Base-by-base conservation (phyloP, 768 basidiomycete genomes). In the Amanita brunnescens region DNA sequence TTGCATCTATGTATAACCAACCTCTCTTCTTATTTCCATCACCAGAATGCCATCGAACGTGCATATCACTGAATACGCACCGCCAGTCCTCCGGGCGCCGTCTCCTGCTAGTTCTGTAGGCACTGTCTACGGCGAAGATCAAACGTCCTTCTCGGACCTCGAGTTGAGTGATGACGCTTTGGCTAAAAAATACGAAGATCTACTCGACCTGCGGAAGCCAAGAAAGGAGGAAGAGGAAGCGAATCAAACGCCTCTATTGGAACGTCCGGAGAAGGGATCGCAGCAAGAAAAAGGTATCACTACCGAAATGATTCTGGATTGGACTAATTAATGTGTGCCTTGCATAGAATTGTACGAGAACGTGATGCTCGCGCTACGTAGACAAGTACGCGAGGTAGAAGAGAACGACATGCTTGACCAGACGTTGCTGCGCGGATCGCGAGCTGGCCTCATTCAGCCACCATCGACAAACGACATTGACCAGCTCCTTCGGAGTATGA, bases 31-130 rank as follows among this genome's bases (percentile, higher is more conserved):
- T 35, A 35, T n/a, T 5, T 2, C 44, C 23, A 23, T 23, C 24
- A 48, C 24, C 34, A 3, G 20, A 49, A 64, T 62, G 62, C 52
- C 61, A 29, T 26, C 57, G n/a, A 62, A 58, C 38, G 59, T 54
- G n/a, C 64, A 67, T 45, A 62, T 67, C 50, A 68, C 72, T 3
- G 74, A 74, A 61, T 78, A 79, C 52, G 72, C 74, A 5, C 67
- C 72, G 14, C 73, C 75, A 23, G 70, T 76, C 20, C 61, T 76
- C 26, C 74, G 75, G 7, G 67, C 71, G 7, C 68, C 77, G 2
- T 80, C 78, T 8, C 76, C 77, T 10, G 70, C 77, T 14, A 77
- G 75, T 51, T 78, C 78, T 12, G 67, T 78, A 18, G 76, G 76
- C 38, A 77, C 75, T 13, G 57, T 67, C 1, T 74, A 75, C 47